Percentiles rank a stretch among this genome's conserved stretches.
Conservation (phyloP, 2,329 filamentous ascomycete species). For the Trichoderma breve region DNA sequence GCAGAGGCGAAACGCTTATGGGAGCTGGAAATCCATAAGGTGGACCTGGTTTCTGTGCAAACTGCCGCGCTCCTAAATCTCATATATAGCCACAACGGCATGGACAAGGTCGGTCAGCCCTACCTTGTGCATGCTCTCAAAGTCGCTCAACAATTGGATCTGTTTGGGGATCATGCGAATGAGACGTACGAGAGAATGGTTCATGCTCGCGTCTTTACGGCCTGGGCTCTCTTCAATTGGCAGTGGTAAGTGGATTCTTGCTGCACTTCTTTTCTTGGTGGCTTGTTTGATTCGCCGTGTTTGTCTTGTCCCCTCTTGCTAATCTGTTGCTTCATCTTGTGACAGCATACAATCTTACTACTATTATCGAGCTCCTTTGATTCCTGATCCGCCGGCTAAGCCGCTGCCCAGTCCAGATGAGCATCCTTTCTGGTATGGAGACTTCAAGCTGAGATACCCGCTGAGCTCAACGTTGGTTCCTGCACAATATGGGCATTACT, state of each 20-base stretch:
- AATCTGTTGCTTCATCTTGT: not conserved
- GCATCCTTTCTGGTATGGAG: slow-evolving; percentile 30
- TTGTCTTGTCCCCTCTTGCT: not conserved
- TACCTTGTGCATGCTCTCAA: slow-evolving; percentile 31
- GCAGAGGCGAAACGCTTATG: slow-evolving; percentile 38
- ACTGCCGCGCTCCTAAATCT: slow-evolving; percentile 33
- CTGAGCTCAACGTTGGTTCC: slow-evolving; percentile 23
- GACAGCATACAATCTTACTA: slow-evolving; percentile 10
- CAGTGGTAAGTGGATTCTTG: slow-evolving; percentile 29
- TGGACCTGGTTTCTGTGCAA: slow-evolving; percentile 34
- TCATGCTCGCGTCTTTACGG: slow-evolving; percentile 30
- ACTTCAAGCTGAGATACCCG: slow-evolving; percentile 34
- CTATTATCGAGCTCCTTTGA: slow-evolving; percentile 24
- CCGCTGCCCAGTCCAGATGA: slow-evolving; percentile 28
- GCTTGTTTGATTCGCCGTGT: not conserved
- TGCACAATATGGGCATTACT: slow-evolving; percentile 27
- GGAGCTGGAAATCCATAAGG: slow-evolving; percentile 31
- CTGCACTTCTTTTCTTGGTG: too few species aligned
- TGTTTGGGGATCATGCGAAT: slow-evolving; percentile 26
- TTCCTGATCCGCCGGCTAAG: slow-evolving; percentile 29
- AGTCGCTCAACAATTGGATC: slow-evolving; percentile 31
- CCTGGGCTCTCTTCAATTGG: slow-evolving; percentile 35
- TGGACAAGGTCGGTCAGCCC: slow-evolving; percentile 36
- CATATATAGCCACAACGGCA: slow-evolving; percentile 30
- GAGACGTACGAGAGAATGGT: not conserved